phyloP scores from a whole-genome alignment of 1,139 yeast genomes.

The Blastobotrys capitulatus region DNA sequence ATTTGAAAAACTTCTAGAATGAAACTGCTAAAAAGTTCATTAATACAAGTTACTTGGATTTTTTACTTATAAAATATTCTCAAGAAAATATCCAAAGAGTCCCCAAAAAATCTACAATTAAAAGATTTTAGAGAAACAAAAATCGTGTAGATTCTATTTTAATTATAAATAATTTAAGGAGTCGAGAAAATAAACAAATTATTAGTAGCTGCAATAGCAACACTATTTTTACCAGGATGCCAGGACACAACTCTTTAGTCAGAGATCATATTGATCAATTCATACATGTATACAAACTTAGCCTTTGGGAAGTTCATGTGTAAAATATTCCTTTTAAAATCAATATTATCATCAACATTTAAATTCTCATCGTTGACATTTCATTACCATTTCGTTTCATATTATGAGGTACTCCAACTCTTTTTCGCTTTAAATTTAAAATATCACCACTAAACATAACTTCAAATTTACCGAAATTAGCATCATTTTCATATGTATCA shows the following conservation, averaged over 20 bases:
- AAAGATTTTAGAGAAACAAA: no score
- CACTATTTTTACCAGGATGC: slow-evolving; percentile 96
- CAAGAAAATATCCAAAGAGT: no score
- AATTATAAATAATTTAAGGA: slow-evolving; percentile 17
- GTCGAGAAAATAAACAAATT: slow-evolving; percentile 48
- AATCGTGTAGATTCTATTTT: no score
- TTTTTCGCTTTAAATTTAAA: slow-evolving; percentile 87
- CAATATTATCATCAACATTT: slow-evolving; percentile 75
- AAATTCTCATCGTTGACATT: slow-evolving; percentile 33
- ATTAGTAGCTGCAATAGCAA: slow-evolving; percentile 98
- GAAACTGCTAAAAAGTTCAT: no score
- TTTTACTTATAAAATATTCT: no score
- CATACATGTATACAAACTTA: no score
- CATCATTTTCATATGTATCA: slow-evolving; percentile 97
- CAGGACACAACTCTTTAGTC: no score
- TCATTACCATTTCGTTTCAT: slow-evolving; percentile 21
- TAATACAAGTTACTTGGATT: no score
- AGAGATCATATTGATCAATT: no score
- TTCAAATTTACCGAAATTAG: slow-evolving; percentile 97
- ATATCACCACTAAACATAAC: slow-evolving; percentile 92
- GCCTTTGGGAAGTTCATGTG: no score
- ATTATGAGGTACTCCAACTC: slow-evolving; percentile 40
- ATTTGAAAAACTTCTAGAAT: no score
- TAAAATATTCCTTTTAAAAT: slow-evolving; percentile 89
- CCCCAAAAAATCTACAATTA: no score